Percentiles rank a stretch among this genome's conserved stretches.
These are phyloP conservation scores for Sphaceloma murrayae DNA, from an alignment of 2,329 filamentous ascomycete species.

Conservation along the genomic window DNA sequence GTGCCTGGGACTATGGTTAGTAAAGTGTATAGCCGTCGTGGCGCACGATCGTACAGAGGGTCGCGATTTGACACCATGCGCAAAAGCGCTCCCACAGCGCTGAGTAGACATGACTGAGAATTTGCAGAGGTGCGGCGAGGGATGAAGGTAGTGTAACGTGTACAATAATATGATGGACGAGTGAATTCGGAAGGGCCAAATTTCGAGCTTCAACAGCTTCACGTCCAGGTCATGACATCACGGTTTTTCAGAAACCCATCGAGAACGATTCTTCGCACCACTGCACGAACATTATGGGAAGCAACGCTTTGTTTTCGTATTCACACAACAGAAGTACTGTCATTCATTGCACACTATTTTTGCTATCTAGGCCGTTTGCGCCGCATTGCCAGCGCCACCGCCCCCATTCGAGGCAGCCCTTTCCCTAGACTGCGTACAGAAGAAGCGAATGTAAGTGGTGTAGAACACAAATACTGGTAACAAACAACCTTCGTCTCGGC, in stretches of 20 bases:
- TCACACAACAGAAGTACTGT: slow-evolving; percentile 3
- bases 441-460: slow-evolving; percentile 10
- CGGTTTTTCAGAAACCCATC: too few relatives aligned
- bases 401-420: neutral
- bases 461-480: slow-evolving; percentile 3
- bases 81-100: slow-evolving; percentile 2
- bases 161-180: neutral
- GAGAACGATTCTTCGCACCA: too few relatives aligned
- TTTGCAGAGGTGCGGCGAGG: neutral
- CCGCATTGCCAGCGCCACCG: slow-evolving; percentile 8
- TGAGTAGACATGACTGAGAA: neutral
- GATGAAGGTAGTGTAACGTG: neutral
- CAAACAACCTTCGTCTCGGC: slow-evolving; percentile 10
- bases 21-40: slow-evolving; percentile 9
- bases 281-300: too few relatives aligned
- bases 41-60: slow-evolving; percentile 14
- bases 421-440: slow-evolving; percentile 13
- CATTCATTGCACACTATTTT: slow-evolving; percentile 12
- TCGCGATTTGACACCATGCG: slow-evolving; percentile 14
- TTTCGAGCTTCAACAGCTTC: slow-evolving; percentile 7
- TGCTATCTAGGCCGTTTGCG: slow-evolving; percentile 11
- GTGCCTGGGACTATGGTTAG: slow-evolving; percentile 1
- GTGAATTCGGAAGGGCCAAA: neutral
- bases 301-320: too few relatives aligned
- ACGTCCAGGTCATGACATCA: slow-evolving; percentile 15